Evolutionary conservation across 768 basidiomycete genomes (phyloP), one percentile per base, ranked within the genome.

Genomic region (Cystofilobasidium macerans): DNA sequence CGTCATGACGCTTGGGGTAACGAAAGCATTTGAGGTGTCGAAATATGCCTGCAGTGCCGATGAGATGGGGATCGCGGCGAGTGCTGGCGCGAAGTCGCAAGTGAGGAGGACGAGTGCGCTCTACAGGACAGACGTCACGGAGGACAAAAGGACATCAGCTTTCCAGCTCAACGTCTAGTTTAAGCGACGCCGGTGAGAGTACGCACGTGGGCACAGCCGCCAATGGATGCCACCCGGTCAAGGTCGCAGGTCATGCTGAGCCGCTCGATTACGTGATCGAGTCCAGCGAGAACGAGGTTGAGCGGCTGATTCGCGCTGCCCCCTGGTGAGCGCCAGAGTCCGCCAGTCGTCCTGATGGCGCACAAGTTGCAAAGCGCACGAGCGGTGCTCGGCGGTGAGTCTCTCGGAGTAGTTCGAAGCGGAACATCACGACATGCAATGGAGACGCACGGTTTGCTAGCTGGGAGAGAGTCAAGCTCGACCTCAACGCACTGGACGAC

Each of bases 281-380:
- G 81, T 20, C 81, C 86, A 74, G 87, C 88, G 62, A 89, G 84
- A 88, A 88, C 90, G 86, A 90, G 88, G 72, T 91, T 88, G 54
- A 91, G 82, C 1, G 89, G 88, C 9, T 88, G 89, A 43, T 87
- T 89, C 73, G 86, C 89, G 28, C 87, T 87, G 75, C 90, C 88
- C 35, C 87, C 87, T 5, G 86, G 86, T 0, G 86, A 87, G 51
- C 86, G 89, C 76, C 89, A 89, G 66, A 90, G 86, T 7, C 89
- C 89, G 56, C 87, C 87, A 68, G 87, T 85, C 0, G 88, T 91
- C 74, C 89, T 90, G 73, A 1, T n/a, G 20, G n/a, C n/a, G n/a
- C n/a, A n/a, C n/a, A n/a, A n/a, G n/a, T n/a, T n/a, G n/a, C n/a
- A n/a, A n/a, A n/a, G n/a, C n/a, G n/a, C n/a, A n/a, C n/a, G n/a